A percentile compares a stretch with the other conserved stretches of the same genome.
Evolutionary conservation across 1,284 basidiomycete species (phyloP).

Genomic region (Kalmanozyma brasiliensis): DNA sequence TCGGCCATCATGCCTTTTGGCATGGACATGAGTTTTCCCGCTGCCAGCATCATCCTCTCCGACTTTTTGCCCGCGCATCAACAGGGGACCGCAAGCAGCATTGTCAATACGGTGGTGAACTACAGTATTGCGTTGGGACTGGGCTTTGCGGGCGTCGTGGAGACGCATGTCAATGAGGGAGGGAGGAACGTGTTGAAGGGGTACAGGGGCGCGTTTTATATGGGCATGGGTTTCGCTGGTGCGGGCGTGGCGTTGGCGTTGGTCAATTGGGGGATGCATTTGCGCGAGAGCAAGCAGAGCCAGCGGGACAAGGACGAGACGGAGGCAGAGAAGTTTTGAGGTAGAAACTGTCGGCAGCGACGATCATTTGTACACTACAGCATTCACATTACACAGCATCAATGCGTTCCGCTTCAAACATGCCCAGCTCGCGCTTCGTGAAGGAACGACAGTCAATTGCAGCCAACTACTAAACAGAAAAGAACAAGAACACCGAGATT

Average conservation of each 20-base stretch:
- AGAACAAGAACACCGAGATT: not conserved
- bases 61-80: constrained; percentile 43
- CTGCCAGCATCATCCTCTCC: constrained; percentile 50
- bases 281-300: constrained; percentile 2
- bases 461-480: no score
- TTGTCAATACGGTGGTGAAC: constrained; percentile 60
- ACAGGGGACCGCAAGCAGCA: constrained; percentile 51
- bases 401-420: not conserved
- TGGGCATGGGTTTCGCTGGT: constrained; percentile 46
- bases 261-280: constrained; percentile 23
- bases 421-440: no score
- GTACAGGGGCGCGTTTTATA: constrained; percentile 41
- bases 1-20: constrained; percentile 46
- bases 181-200: constrained; percentile 28
- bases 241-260: constrained; percentile 33
- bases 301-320: not conserved
- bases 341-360: not conserved
- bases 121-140: constrained; percentile 56
- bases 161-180: constrained; percentile 46
- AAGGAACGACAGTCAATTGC: no score
- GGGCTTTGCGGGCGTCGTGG: constrained; percentile 55
- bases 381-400: no score
- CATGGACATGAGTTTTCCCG: constrained; percentile 55
- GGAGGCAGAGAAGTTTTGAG: constrained; percentile 2
- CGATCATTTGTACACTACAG: no score